These are phyloP conservation scores for Coemansia aciculifera DNA, from an alignment of 192 early-diverging fungal species.

Conservation along the genomic window DNA sequence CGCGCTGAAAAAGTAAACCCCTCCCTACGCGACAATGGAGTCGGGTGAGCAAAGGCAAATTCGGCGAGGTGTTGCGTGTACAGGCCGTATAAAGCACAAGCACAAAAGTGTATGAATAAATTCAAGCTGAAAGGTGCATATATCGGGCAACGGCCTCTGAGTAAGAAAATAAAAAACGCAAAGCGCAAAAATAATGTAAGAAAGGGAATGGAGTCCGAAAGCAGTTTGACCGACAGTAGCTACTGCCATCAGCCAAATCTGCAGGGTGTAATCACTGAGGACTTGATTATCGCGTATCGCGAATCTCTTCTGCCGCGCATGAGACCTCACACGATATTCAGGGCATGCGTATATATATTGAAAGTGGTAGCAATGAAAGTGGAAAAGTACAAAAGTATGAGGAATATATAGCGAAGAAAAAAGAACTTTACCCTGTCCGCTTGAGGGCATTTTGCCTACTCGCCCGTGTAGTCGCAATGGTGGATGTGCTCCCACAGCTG, in stretches of 20 bases:
- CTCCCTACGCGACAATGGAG: background rate
- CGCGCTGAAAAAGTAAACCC: background rate
- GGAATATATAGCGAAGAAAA: background rate
- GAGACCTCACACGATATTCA: background rate
- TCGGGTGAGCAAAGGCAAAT: background rate
- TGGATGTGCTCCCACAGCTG: conserved; percentile 50
- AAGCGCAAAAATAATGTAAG: background rate
- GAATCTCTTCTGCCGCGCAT: background rate
- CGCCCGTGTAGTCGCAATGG: conserved; percentile 34
- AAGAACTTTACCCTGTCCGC: background rate
- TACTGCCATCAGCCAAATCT: background rate
- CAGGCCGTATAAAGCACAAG: background rate
- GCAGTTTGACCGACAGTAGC: background rate
- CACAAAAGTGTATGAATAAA: conserved; percentile 8
- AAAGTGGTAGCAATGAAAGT: background rate
- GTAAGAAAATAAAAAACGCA: background rate
- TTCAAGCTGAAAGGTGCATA: background rate
- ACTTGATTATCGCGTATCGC: background rate
- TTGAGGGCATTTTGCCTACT: conserved; percentile 4
- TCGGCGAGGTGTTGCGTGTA: background rate
- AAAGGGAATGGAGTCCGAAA: background rate
- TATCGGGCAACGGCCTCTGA: background rate
- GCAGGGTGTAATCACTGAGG: background rate
- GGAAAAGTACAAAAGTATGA: background rate
- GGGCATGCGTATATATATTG: background rate